Base-by-base conservation (phyloP, 2,329 filamentous ascomycete genomes). In the Exutisphaerella laricina region DNA sequence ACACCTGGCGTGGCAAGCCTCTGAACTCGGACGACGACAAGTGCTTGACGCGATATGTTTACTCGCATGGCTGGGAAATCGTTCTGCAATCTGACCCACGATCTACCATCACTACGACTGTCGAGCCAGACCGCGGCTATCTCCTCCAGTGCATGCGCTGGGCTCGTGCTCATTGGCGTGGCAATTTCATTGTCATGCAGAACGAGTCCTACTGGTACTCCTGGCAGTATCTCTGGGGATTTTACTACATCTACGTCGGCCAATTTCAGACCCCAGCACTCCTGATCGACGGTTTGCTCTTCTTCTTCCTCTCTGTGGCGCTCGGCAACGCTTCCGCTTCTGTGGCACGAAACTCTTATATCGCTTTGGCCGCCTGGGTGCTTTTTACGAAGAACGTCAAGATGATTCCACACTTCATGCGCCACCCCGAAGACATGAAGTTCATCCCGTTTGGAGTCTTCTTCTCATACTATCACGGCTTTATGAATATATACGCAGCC, bases 1-100 rank as follows among this genome's bases (percentile, higher is more conserved):
- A 82, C 52, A 61, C 41, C 6, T 79, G 75, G 64, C 67, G 72
- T 43, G 62, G 71, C 1, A 67, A 68, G 0, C 72, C 73, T 0
- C 58, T 80, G 2, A 70, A 72, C 14, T 66, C 68, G 0, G 79
- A 82, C 47, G 78, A 82, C 45, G 79, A 83, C 63, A 82, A 82
- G 58, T 81, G 72, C 52, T 64, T 77, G 25, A 82, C 78, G 0
- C 66, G 79, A 8, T 77, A 70, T 47, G 66, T 73, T 4, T 69
- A 77, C 30, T 63, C 63, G 7, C 58, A 70, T 4, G 69, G 68
- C n/a, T 79, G 70, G 68, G 64, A 69, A 5, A 71, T 81, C 45
- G 67, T 69, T 33, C 72, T 82, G 38, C 78, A 83, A 55, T 70
- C 72, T 44, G 66, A 67, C 4, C 52, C 64, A 0, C 68, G 75